Conservation (phyloP, 2,329 filamentous ascomycete species). For the Lecanicillium sp. region DNA sequence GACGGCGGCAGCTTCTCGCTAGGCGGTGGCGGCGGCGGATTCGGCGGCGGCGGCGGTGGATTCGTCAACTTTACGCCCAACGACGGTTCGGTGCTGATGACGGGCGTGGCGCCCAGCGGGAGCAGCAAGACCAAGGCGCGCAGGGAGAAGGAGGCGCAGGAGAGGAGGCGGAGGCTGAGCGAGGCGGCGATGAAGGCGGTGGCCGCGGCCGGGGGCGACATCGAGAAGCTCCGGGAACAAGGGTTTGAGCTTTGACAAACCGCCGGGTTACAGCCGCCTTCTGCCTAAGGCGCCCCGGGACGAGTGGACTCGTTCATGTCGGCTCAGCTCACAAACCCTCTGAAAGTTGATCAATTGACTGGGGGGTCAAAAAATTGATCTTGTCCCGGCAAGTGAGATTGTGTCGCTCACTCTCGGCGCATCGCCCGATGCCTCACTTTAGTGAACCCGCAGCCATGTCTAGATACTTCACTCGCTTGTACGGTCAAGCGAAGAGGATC, state of each 20-base stretch:
- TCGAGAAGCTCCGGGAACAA: constrained; percentile 46
- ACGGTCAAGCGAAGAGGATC: too few relatives aligned
- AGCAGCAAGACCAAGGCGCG: constrained; percentile 92
- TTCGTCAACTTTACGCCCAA: constrained; percentile 90
- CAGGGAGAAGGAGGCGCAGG: constrained; percentile 78
- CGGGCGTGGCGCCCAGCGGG: constrained; percentile 84
- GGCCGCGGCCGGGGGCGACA: constrained; percentile 63
- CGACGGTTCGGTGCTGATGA: constrained; percentile 74
- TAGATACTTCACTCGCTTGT: too few relatives aligned
- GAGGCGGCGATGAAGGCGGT: constrained; percentile 65
- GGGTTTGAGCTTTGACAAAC: constrained; percentile 36
- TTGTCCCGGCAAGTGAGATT: too few relatives aligned
- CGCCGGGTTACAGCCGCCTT: not conserved
- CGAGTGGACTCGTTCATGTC: not conserved
- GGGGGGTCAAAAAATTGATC: too few relatives aligned
- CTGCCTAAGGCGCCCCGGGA: not conserved
- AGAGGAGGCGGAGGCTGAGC: constrained; percentile 63
- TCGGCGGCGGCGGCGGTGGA: constrained; percentile 35
- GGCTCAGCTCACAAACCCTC: not conserved
- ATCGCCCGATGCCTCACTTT: too few relatives aligned
- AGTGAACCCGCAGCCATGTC: too few relatives aligned
- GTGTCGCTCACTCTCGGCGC: too few relatives aligned
- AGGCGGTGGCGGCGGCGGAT: constrained; percentile 20
- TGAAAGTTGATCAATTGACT: too few relatives aligned
- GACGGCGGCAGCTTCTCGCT: constrained; percentile 21